Conservation (phyloP, 768 basidiomycete species). For the Candolleomyces eurysporus region DNA sequence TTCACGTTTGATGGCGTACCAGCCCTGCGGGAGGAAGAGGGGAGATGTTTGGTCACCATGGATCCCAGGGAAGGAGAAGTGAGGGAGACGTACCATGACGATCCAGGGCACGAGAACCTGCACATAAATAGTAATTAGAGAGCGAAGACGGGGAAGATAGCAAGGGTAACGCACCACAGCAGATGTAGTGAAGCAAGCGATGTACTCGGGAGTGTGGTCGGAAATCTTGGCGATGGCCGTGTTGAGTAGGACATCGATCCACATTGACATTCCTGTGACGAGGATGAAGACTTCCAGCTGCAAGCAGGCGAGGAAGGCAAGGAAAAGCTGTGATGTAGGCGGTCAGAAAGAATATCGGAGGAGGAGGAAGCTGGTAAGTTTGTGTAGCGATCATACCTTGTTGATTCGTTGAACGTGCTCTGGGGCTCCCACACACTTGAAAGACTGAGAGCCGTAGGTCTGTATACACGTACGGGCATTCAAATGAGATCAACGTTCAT, state of each 20-base stretch:
- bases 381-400: conserved; percentile 19
- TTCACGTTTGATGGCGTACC: conserved; percentile 51
- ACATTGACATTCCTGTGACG: conserved; percentile 48
- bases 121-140: neutral
- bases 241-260: conserved; percentile 53
- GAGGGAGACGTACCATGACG: conserved; percentile 33
- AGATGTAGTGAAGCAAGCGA: conserved; percentile 44
- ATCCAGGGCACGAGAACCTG: conserved; percentile 55
- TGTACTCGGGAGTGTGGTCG: conserved; percentile 37
- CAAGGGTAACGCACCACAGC: conserved; percentile 34
- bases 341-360: neutral
- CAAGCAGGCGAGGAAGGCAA: conserved; percentile 51
- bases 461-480: conserved; percentile 12
- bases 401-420: conserved; percentile 47
- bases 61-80: neutral
- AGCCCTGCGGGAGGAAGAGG: conserved; percentile 36
- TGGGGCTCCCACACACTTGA: conserved; percentile 55
- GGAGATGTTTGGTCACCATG: no score
- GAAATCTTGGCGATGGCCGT: conserved; percentile 45
- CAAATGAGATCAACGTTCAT: neutral
- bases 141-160: neutral
- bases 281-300: conserved; percentile 56
- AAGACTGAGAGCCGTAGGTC: conserved; percentile 46
- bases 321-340: conserved; percentile 40
- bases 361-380: no score